phyloP scores from a whole-genome alignment of 2,329 filamentous ascomycete species.

The Elsinoe ampelina region DNA sequence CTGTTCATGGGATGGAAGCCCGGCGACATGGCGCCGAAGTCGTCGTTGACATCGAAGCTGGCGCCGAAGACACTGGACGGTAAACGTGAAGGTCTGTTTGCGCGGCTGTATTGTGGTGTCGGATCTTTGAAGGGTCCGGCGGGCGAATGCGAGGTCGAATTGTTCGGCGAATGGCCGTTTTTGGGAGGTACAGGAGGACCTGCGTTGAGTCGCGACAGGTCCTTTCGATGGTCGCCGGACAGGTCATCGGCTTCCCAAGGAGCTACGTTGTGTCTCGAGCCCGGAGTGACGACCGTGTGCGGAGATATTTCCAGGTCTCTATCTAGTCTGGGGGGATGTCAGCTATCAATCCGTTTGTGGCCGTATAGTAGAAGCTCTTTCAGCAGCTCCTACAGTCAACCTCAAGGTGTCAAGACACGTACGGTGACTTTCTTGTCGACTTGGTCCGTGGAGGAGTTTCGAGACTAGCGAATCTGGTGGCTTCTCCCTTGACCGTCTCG shows the following conservation, averaged over 20 bases:
- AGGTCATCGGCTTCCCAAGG: slow-evolving; percentile 54
- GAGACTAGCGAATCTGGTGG: slow-evolving; percentile 31
- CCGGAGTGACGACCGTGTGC: slow-evolving; percentile 30
- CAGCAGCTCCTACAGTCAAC: not conserved
- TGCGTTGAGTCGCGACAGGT: slow-evolving; percentile 57
- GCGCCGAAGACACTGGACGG: slow-evolving; percentile 35
- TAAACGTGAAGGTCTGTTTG: slow-evolving; percentile 27
- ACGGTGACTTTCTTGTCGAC: slow-evolving; percentile 25
- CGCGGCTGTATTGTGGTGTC: slow-evolving; percentile 31
- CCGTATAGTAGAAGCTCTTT: not conserved
- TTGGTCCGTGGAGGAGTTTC: slow-evolving; percentile 16
- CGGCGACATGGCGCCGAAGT: slow-evolving; percentile 59
- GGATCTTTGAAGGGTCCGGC: slow-evolving; percentile 29
- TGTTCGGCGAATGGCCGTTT: slow-evolving; percentile 27
- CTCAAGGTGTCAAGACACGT: slow-evolving; percentile 26
- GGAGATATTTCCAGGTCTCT: slow-evolving; percentile 38
- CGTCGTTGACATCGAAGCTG: slow-evolving; percentile 70
- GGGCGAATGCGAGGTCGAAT: slow-evolving; percentile 5
- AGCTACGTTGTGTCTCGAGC: slow-evolving; percentile 39
- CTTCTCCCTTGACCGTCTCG: slow-evolving; percentile 55
- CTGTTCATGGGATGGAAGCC: slow-evolving; percentile 52
- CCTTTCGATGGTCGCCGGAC: slow-evolving; percentile 55
- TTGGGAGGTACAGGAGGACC: slow-evolving; percentile 23
- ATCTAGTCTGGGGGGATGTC: slow-evolving; percentile 30
- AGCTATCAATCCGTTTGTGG: not conserved